Base-by-base conservation (phyloP, 169 alveolate genomes). In the Plasmodium relictum region DNA sequence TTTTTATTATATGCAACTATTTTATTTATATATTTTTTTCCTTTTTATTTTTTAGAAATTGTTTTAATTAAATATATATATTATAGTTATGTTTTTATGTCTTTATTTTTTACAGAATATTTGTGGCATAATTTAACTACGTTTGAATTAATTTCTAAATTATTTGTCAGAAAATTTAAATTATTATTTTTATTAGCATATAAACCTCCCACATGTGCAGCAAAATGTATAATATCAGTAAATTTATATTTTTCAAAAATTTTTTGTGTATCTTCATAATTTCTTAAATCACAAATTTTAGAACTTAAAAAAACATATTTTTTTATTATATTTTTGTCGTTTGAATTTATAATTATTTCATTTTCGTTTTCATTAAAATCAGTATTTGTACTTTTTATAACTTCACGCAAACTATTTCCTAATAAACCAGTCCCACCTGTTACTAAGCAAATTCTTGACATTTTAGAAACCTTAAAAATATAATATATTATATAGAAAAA, bases 251-350 rank as follows among this genome's bases (percentile, higher is more conserved):
- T 68, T 83, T 68, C 65, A 45, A 83, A 83, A 83, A 83, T 22
- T 16, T 52, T 24, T 59, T 62, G 24, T 6, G 85, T 48, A 10
- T 83, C 83, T 66, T 83, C 58, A 68, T 42, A 83, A 68, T 83
- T 58, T 68, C n/a, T 83, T 58, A 83, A 68, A 83, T 83, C 72
- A 83, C 91, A 83, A 20, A 83, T 54, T 39, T 83, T 69, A 5
- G 91, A 83, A 62, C 91, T 83, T 83, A 83, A 68, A 58, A 83
- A 83, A 16, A 83, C 44, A 68, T 83, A 83, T 83, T 83, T 83
- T 61, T 68, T 68, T 37, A 83, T 83, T 37, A 68, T 63, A 22
- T 54, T 54, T 18, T 83, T 66, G 18, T 83, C 91, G 44, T 48
- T 71, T 31, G 91, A 83, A 42, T 83, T 83, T 3, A 83, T 48